These are phyloP conservation scores for Lophium mytilinum DNA, from an alignment of 495 filamentous ascomycete species.

Conservation along the genomic window DNA sequence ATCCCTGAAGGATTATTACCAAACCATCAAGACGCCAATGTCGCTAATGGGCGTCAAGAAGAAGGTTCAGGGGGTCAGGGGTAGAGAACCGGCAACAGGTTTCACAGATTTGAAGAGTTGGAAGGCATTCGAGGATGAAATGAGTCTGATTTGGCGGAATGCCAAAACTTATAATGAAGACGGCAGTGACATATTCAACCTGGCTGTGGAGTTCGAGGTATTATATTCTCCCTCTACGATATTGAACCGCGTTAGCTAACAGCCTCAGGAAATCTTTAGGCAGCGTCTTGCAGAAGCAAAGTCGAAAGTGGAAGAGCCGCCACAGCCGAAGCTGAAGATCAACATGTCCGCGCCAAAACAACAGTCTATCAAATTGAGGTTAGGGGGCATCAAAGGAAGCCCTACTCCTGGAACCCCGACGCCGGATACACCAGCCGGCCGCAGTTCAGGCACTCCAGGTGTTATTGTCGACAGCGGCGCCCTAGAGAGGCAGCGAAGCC, in stretches of 20 bases:
- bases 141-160: constrained; percentile 75
- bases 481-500: constrained; percentile 40
- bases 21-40: constrained; percentile 63
- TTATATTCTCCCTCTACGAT: neutral
- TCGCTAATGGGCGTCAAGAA: constrained; percentile 65
- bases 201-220: constrained; percentile 71
- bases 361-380: constrained; percentile 22
- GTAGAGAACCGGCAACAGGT: constrained; percentile 54
- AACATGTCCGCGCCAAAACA: constrained; percentile 44
- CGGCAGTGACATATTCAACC: constrained; percentile 63
- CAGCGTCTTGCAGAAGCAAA: constrained; percentile 61
- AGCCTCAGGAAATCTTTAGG: constrained; percentile 51
- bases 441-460: constrained; percentile 33
- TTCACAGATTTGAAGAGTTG: constrained; percentile 67
- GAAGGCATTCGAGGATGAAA: constrained; percentile 69
- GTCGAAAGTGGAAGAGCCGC: constrained; percentile 45
- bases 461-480: constrained; percentile 46
- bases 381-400: constrained; percentile 39
- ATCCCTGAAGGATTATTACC: constrained; percentile 64
- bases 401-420: constrained; percentile 33
- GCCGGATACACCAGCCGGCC: constrained; percentile 25
- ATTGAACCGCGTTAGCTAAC: constrained; percentile 23
- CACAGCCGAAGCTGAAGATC: constrained; percentile 68
- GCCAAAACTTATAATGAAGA: constrained; percentile 85
- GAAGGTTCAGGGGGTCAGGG: constrained; percentile 58